Evolutionary conservation across 2,329 filamentous ascomycete genomes (phyloP).

Genomic region (Cryphonectria naterciae): DNA sequence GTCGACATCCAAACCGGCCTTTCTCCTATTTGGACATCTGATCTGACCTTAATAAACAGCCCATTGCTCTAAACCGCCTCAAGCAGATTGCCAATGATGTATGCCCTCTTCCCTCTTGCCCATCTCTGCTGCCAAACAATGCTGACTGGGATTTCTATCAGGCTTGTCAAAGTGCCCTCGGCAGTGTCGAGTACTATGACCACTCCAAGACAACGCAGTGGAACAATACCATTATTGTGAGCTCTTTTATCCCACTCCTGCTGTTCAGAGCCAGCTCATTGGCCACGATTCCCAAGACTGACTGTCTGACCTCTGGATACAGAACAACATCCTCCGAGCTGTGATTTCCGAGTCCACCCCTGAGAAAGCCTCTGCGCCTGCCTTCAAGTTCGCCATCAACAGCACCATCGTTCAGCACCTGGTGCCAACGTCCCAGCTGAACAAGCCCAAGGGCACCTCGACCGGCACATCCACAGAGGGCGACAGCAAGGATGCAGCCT

Average conservation of each 20-base stretch:
- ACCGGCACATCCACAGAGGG: conserved; percentile 54
- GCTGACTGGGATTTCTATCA: conserved; percentile 42
- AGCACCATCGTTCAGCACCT: conserved; percentile 98
- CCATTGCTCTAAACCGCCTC: conserved; percentile 74
- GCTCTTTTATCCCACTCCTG: conserved; percentile 36
- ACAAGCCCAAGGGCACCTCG: conserved; percentile 61
- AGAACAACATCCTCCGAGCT: conserved; percentile 78
- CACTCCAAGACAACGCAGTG: conserved; percentile 83
- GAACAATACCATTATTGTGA: conserved; percentile 92
- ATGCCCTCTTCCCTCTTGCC: conserved; percentile 40
- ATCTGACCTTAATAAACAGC: conserved; percentile 53
- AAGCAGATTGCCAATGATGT: conserved; percentile 87
- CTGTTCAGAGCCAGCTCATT: not conserved
- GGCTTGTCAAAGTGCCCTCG: conserved; percentile 83
- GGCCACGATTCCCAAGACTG: conserved; percentile 20
- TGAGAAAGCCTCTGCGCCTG: conserved; percentile 59
- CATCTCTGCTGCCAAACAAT: not conserved
- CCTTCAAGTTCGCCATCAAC: conserved; percentile 95
- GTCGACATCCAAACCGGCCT: not conserved
- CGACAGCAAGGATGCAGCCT: conserved; percentile 57
- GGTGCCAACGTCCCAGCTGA: conserved; percentile 67
- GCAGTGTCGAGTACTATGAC: conserved; percentile 78
- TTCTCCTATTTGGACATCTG: not conserved
- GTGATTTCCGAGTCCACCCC: conserved; percentile 76
- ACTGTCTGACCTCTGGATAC: conserved; percentile 23